Base-by-base conservation (phyloP, 805 yeast species). In the Kockiozyma suomiensis region DNA sequence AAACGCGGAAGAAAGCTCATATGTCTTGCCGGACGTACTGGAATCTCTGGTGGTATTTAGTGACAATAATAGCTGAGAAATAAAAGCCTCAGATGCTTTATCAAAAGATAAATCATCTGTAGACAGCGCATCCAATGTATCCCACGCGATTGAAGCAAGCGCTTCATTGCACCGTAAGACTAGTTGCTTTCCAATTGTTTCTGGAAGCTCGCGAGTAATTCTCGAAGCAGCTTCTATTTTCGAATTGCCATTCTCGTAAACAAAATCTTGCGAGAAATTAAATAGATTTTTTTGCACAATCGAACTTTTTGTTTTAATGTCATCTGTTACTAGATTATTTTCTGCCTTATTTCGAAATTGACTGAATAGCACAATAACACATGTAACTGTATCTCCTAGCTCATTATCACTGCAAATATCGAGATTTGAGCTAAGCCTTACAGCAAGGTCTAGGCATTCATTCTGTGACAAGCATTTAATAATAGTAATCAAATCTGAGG, bases 21-120 rank as follows among this genome's bases (percentile, higher is more conserved):
- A 38, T 4, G 45, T 15, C 41, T 32, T 12, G 3, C 26, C 43
- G 13, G 15, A 6, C 4, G 37, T 3, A 1, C 19, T 47, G 7
- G 25, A 13, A 17, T n/a, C 42, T 15, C 4, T 21, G 17, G 3
- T 47, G 2, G 47, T 23, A 17, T 26, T 12, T 19, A 6, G 13
- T n/a, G 49, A 30, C 17, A 58, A 43, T 5, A 53, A 17, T 12
- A 23, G 33, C 12, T 41, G 28, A 30, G 33, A 30, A 13, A 58
- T 47, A 13, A 48, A 40, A 1, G 10, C 21, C 12, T 47, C 45
- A 15, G 48, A 17, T 6, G 21, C 19, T 8, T 40, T 38, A 8
- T 15, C 26, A 42, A 58, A 58, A 10, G 54, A 53, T n/a, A 53
- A 5, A 37, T 58, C 61, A 15, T 53, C 61, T 7, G 58, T 53